Conservation (phyloP, 176 grass and related monocot species). For the Musa itinerans region DNA sequence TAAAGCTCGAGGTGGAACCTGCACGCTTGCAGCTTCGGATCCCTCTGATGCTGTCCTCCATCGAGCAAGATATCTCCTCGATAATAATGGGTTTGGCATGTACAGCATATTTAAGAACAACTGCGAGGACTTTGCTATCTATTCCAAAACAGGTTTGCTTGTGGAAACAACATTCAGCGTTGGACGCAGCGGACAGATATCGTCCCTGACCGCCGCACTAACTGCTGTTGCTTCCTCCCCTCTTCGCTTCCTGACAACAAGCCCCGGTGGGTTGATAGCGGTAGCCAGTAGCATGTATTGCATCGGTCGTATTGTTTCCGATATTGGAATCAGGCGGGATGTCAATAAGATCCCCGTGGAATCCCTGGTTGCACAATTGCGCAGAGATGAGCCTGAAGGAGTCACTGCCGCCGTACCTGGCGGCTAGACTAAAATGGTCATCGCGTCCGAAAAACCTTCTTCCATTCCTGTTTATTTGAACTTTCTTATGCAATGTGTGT, state of each 20-base stretch:
- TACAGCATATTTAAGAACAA: constrained; percentile 87
- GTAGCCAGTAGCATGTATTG: constrained; percentile 43
- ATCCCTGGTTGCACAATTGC: background rate
- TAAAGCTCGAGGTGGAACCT: constrained; percentile 83
- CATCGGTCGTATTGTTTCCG: background rate
- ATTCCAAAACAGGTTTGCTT: constrained; percentile 79
- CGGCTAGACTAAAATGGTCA: background rate
- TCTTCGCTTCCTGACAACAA: constrained; percentile 49
- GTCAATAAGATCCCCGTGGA: background rate
- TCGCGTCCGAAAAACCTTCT: too few species aligned
- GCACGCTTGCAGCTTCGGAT: constrained; percentile 63
- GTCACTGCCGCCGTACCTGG: too few species aligned
- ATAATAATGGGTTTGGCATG: constrained; percentile 48
- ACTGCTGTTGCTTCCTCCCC: constrained; percentile 43
- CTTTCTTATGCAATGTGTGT: too few species aligned
- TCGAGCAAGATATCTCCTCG: constrained; percentile 49
- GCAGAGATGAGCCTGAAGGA: background rate
- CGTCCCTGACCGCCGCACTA: constrained; percentile 45
- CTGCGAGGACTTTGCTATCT: constrained; percentile 88
- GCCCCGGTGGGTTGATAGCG: constrained; percentile 25
- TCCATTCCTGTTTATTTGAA: too few species aligned
- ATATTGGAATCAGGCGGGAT: background rate
- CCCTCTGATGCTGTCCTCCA: constrained; percentile 28
- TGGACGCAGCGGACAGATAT: constrained; percentile 75
- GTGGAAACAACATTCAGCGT: constrained; percentile 56